Evolutionary conservation across 1,284 basidiomycete genomes (phyloP).

Genomic region (Leccinum pachyderme): DNA sequence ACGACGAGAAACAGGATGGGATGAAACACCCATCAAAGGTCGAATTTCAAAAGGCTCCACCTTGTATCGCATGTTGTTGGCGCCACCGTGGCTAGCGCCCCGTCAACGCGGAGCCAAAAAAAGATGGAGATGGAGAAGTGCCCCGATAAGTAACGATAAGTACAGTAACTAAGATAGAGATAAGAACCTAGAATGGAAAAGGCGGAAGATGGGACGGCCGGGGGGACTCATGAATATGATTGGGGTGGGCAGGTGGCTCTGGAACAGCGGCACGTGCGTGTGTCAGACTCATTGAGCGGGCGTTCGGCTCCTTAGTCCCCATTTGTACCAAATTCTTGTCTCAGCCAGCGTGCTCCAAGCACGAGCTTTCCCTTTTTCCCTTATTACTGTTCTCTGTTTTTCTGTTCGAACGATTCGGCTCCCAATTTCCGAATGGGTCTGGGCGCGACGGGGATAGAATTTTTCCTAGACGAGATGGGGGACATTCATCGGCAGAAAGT

Average conservation of each 20-base stretch:
- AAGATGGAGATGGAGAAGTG: not conserved
- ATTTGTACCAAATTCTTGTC: not conserved
- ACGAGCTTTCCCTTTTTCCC: not conserved
- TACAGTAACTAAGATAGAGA: not conserved
- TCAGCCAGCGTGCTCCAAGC: not conserved
- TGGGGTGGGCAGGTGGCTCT: not conserved
- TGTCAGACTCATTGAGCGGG: slow-evolving; percentile 15
- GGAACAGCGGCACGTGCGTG: slow-evolving; percentile 6
- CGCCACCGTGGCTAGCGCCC: not conserved
- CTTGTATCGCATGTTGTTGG: slow-evolving; percentile 6
- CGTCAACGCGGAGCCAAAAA: not conserved
- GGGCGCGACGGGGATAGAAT: not conserved
- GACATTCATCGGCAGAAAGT: not conserved
- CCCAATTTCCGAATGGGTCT: slow-evolving; percentile 23
- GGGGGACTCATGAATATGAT: not conserved
- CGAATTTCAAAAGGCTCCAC: slow-evolving; percentile 28
- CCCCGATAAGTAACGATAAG: not conserved
- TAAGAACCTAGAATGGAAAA: not conserved
- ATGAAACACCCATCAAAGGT: not conserved
- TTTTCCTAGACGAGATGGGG: slow-evolving; percentile 8
- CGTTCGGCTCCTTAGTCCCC: not conserved
- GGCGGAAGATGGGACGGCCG: not conserved
- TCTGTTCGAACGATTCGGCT: slow-evolving; percentile 1
- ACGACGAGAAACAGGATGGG: not conserved
- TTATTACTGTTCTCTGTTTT: not conserved